Base-by-base conservation (phyloP, 371 early-diverging fungal species). In the Mucor mucedo region DNA sequence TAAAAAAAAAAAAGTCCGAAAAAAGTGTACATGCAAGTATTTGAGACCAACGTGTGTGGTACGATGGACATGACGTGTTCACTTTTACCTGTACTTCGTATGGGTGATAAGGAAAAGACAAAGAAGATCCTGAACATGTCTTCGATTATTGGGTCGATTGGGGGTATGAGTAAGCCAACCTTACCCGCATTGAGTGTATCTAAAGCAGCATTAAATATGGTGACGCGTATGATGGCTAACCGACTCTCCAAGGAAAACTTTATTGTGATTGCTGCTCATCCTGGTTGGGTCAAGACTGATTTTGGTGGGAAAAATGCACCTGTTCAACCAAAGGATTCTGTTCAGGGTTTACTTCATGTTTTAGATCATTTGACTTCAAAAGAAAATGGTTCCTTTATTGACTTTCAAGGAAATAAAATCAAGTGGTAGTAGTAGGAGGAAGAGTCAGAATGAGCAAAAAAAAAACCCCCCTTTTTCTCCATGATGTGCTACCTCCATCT, bases 1-100 rank as follows among this genome's bases (percentile, higher is more conserved):
- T n/a, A n/a, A n/a, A n/a, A n/a, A n/a, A 21, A 47, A 35, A 35
- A 4, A 30, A 50, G 50, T 3, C 16, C 50, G 0, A 50, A 50
- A 32, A 9, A 50, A 30, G 9, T 29, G 14, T 50, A 30, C 13
- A 32, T 40, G 13, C 55, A 55, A 13, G 39, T 52, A 2, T 67
- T 71, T 30, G 53, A 71, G 27, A 71, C 68, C 3, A 71, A 71
- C 21, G 67, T 70, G 10, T 35, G 29, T 40, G 60, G 64, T 3
- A 52, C 55, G 2, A 47, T 47, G 4, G 59, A 58, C 4, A 61
- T 66, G 3, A 69, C 70, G 0, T 54, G 66, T 14, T 53, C 54
- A 2, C 63, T 73, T 45, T 27, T 73, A 10, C 70, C 73, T 8
- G 13, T 73, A 14, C 58, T 69, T 49, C 73, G 73, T n/a, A 69